Conservation (phyloP, 306 rosid species). For the Citrullus colocynthis region DNA sequence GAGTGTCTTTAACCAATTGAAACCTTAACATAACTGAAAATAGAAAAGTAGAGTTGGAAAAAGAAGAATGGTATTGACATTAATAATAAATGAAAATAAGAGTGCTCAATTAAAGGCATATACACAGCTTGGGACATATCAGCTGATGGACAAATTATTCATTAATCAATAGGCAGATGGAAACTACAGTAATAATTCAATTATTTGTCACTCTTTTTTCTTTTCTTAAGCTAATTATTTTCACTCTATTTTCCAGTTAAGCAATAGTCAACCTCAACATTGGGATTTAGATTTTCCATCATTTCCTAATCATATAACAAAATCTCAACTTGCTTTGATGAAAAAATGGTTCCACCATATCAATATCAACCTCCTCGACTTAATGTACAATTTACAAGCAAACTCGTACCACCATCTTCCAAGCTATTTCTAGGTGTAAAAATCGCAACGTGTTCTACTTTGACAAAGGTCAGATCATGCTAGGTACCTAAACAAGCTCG, state of each 20-base stretch:
- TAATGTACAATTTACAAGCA: neutral
- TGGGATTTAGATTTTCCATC: constrained; percentile 2
- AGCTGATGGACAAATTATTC: neutral
- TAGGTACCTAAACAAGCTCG: constrained; percentile 71
- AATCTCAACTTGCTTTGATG: neutral
- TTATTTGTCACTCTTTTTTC: neutral
- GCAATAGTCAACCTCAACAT: neutral
- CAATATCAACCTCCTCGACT: neutral
- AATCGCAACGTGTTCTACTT: constrained; percentile 9
- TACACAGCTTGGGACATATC: neutral
- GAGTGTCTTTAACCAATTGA: neutral
- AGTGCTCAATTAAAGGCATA: neutral
- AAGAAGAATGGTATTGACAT: neutral
- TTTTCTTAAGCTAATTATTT: too few species aligned
- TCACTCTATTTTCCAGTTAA: neutral
- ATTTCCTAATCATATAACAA: neutral
- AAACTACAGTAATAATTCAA: neutral
- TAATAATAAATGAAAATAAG: neutral
- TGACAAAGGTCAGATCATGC: constrained; percentile 35
- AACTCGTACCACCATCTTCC: neutral
- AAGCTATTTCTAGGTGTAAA: neutral
- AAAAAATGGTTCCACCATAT: neutral
- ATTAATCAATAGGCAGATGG: neutral
- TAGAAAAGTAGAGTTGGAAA: neutral
- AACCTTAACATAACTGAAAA: neutral